A percentile compares a stretch with the other conserved stretches of the same genome.
Conservation (phyloP, 352 stramenopile species). For the Phytophthora chlamydospora region DNA sequence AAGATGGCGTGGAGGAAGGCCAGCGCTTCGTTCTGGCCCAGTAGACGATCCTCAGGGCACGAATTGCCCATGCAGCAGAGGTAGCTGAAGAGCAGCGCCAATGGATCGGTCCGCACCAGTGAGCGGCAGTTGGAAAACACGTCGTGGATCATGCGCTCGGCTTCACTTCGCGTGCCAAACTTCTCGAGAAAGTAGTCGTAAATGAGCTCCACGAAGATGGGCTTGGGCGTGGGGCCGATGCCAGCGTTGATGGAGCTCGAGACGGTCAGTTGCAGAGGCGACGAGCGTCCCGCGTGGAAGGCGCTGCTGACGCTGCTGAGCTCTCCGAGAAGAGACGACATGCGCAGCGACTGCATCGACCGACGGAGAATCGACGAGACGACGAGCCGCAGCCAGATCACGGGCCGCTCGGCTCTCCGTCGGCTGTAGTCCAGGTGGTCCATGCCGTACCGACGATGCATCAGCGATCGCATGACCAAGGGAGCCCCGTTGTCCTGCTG, state of each 20-base stretch:
- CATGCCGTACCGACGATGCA: constrained; percentile 69
- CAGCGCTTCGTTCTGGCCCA: constrained; percentile 75
- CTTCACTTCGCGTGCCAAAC: constrained; percentile 73
- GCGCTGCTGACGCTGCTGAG: constrained; percentile 56
- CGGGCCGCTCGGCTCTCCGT: constrained; percentile 48
- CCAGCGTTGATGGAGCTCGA: constrained; percentile 56
- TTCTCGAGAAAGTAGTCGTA: constrained; percentile 80
- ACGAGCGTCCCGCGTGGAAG: constrained; percentile 23
- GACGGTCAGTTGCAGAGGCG: constrained; percentile 26
- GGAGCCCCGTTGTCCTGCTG: constrained; percentile 65
- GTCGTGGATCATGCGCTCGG: constrained; percentile 84
- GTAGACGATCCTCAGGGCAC: constrained; percentile 58
- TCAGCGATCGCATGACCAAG: constrained; percentile 72
- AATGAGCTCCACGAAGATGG: constrained; percentile 73
- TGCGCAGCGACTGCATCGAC: constrained; percentile 39
- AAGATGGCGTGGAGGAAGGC: constrained; percentile 66
- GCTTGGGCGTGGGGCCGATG: constrained; percentile 57
- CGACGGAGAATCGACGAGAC: constrained; percentile 65
- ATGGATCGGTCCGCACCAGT: constrained; percentile 40
- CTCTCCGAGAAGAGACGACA: constrained; percentile 43
- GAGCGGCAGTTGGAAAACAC: constrained; percentile 81
- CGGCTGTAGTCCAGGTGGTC: constrained; percentile 29
- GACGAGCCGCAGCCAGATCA: constrained; percentile 64
- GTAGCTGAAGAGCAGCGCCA: constrained; percentile 68
- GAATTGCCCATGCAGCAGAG: constrained; percentile 76